phyloP scores from a whole-genome alignment of 2,329 filamentous ascomycete species.

The Trichophyton benhamiae region DNA sequence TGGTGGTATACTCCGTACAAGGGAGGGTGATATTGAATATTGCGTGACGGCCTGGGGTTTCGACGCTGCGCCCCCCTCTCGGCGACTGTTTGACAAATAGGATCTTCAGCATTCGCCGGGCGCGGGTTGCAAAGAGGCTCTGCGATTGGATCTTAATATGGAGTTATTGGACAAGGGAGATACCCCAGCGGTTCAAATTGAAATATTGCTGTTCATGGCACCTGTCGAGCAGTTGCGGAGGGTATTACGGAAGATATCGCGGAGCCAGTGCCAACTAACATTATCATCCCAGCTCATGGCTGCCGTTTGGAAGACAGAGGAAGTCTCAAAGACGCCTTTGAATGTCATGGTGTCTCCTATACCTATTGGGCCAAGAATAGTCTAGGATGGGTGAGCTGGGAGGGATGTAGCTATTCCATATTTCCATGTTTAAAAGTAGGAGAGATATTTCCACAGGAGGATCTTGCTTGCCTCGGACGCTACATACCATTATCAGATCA shows the following conservation, averaged over 20 bases:
- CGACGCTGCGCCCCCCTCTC: neutral
- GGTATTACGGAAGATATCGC: neutral
- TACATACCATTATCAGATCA: slow-evolving; percentile 2
- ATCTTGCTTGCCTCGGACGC: neutral
- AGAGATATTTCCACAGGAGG: too few species aligned
- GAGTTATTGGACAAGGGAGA: neutral
- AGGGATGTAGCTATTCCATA: too few species aligned
- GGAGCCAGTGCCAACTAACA: slow-evolving; percentile 8
- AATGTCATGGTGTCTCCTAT: neutral
- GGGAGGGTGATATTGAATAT: neutral
- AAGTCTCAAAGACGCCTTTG: neutral
- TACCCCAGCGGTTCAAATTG: neutral
- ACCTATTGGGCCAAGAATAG: neutral
- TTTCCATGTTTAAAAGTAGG: too few species aligned
- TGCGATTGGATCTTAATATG: neutral
- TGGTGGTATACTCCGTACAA: neutral
- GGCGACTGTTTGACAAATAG: neutral
- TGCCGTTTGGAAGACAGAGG: neutral
- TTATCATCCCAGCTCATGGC: neutral
- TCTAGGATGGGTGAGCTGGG: neutral
- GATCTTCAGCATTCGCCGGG: neutral
- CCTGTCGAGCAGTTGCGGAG: neutral
- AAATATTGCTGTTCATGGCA: neutral
- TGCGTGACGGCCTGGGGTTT: neutral
- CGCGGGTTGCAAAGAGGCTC: neutral